Evolutionary conservation across 768 basidiomycete species (phyloP).

Genomic region (Suillus subalutaceus): DNA sequence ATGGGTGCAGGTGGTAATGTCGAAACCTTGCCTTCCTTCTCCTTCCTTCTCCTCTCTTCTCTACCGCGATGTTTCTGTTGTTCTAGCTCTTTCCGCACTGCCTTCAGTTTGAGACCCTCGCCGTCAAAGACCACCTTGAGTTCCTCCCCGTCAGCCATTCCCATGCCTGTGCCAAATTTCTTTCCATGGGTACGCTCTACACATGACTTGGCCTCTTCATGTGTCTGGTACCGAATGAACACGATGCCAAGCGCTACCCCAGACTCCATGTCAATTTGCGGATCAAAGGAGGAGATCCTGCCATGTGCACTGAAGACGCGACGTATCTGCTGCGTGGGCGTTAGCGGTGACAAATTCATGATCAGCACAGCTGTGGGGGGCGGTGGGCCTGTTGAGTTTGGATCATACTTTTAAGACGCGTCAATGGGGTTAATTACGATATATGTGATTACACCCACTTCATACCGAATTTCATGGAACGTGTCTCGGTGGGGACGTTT

Average conservation of each 20-base stretch:
- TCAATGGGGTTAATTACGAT: constrained; percentile 9
- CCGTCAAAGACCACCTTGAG: constrained; percentile 82
- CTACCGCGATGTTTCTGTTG: constrained; percentile 47
- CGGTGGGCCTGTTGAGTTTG: constrained; percentile 67
- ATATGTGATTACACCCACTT: constrained; percentile 45
- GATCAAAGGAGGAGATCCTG: constrained; percentile 64
- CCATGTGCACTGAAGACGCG: constrained; percentile 69
- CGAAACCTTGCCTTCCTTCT: constrained; percentile 28
- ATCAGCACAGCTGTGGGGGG: constrained; percentile 78
- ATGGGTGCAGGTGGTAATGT: constrained; percentile 17
- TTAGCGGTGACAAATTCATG: constrained; percentile 70
- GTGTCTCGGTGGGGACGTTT: constrained; percentile 38
- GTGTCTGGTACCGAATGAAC: constrained; percentile 64
- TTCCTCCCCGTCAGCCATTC: constrained; percentile 52
- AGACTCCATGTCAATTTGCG: constrained; percentile 77
- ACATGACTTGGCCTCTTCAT: constrained; percentile 71
- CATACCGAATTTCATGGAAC: constrained; percentile 53
- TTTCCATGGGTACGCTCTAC: constrained; percentile 69
- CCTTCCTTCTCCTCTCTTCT: constrained; percentile 51
- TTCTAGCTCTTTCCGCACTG: constrained; percentile 68
- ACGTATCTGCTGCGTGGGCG: constrained; percentile 64
- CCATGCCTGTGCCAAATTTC: constrained; percentile 51
- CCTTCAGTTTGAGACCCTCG: constrained; percentile 64
- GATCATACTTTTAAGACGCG: constrained; percentile 62
- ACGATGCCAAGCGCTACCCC: constrained; percentile 85